Evolutionary conservation across 73 alveolate genomes (phyloP).

Genomic region (Paramecium caudatum): DNA sequence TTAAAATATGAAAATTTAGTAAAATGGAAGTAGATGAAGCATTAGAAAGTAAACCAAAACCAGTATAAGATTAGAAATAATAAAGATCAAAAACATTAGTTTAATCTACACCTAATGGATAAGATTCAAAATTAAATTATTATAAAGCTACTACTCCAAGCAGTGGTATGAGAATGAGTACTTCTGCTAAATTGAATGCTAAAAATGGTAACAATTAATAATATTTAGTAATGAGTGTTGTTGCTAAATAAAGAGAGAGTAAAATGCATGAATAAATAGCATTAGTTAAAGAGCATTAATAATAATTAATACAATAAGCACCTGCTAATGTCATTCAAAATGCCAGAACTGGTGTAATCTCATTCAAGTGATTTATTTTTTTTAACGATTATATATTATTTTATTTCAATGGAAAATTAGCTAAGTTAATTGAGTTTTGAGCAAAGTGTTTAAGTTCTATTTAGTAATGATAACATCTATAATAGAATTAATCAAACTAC

Average conservation of each 20-base stretch:
- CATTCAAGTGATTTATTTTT: conserved; percentile 2
- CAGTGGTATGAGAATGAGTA: conserved; percentile 59
- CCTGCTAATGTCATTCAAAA: conserved; percentile 2
- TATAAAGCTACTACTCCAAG: conserved; percentile 9
- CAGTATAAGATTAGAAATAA: not conserved
- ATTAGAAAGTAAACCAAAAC: conserved; percentile 42
- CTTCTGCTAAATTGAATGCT: conserved; percentile 47
- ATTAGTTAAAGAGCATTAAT: not conserved
- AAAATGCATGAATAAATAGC: conserved; percentile 36
- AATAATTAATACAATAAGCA: conserved; percentile 14
- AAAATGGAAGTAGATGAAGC: conserved; percentile 71
- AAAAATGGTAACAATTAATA: conserved; percentile 19
- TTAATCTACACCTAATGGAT: conserved; percentile 15
- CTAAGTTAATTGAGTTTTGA: not conserved
- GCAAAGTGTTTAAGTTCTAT: not conserved
- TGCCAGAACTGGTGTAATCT: conserved; percentile 32
- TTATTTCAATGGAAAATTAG: conserved; percentile 22
- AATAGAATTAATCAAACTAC: conserved; percentile 35
- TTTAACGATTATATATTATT: conserved; percentile 25
- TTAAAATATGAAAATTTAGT: not conserved
- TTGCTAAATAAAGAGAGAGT: conserved; percentile 54
- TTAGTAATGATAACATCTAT: too few relatives aligned
- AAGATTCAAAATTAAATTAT: not conserved
- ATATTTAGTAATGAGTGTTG: not conserved
- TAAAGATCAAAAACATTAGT: conserved; percentile 3